Conservation (phyloP, 441 rosid species). For the Populus hybrid region DNA sequence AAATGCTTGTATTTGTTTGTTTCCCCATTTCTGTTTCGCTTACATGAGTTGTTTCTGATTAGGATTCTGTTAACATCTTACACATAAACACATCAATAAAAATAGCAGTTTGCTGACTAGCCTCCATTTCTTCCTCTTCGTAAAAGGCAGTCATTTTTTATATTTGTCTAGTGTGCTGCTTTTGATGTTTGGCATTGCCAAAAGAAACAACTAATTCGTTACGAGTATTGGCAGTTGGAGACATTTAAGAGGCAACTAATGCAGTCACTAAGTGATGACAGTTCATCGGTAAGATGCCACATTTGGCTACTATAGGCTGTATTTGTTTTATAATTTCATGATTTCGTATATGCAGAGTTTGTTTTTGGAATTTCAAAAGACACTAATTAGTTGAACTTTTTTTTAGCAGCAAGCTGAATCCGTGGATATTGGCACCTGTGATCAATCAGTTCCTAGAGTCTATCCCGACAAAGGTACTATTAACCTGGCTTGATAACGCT, state of each 20-base stretch:
- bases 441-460: constrained; percentile 58
- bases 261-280: constrained; percentile 83
- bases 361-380: not conserved
- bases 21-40: not conserved
- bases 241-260: constrained; percentile 86
- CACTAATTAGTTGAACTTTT: not conserved
- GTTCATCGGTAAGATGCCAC: constrained; percentile 48
- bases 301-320: not conserved
- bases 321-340: not conserved
- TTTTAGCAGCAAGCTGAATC: constrained; percentile 49
- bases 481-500: constrained; percentile 5
- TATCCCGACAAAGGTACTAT: constrained; percentile 57
- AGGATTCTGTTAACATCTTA: not conserved
- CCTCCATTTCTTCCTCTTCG: not conserved
- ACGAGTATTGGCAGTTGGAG: constrained; percentile 53
- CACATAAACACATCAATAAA: not conserved
- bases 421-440: constrained; percentile 67
- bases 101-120: not conserved
- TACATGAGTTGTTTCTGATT: not conserved
- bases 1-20: not conserved
- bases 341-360: not conserved
- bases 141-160: not conserved
- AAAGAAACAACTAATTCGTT: not conserved
- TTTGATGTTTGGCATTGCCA: not conserved
- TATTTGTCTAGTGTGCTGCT: not conserved